A percentile compares a stretch with the other conserved stretches of the same genome.
Evolutionary conservation across 768 basidiomycete species (phyloP).

Genomic region (Boletus rubropictus): DNA sequence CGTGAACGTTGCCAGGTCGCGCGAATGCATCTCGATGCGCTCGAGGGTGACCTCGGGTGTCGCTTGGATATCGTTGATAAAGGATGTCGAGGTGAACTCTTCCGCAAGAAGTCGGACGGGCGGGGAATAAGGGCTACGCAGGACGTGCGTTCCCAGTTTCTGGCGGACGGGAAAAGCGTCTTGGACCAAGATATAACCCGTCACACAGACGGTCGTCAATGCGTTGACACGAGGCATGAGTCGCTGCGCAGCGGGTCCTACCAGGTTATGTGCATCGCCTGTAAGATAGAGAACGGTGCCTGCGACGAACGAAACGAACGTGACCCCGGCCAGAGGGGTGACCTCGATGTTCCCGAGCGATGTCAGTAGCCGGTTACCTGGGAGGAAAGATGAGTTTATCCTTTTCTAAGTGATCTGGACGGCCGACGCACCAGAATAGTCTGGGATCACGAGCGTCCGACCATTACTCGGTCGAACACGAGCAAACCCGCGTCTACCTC

Average conservation of each 20-base stretch:
- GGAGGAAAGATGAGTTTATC: not conserved
- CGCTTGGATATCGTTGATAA: constrained; percentile 15
- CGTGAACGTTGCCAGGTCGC: constrained; percentile 50
- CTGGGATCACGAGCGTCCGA: constrained; percentile 53
- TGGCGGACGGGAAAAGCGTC: constrained; percentile 56
- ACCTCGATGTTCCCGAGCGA: constrained; percentile 62
- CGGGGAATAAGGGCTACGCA: constrained; percentile 53
- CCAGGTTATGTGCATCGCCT: constrained; percentile 46
- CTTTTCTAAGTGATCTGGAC: not conserved
- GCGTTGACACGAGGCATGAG: constrained; percentile 55
- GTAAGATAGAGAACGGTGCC: constrained; percentile 64
- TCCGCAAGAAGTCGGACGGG: constrained; percentile 51
- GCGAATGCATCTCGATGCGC: constrained; percentile 39
- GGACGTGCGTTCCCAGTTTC: constrained; percentile 25
- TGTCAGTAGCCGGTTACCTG: constrained; percentile 58
- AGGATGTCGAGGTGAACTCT: constrained; percentile 35
- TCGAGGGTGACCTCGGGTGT: constrained; percentile 28
- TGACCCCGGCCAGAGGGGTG: constrained; percentile 51
- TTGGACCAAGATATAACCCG: constrained; percentile 48
- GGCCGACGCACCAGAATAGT: constrained; percentile 44
- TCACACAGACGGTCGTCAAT: constrained; percentile 44
- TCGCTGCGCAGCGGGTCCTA: constrained; percentile 36
- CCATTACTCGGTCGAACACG: constrained; percentile 51
- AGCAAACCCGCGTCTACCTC: constrained; percentile 54
- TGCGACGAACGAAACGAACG: constrained; percentile 47